A percentile compares a stretch with the other conserved stretches of the same genome.
These are phyloP conservation scores for Colletotrichum trifolii DNA, from an alignment of 2,329 filamentous ascomycete species.

Conservation along the genomic window DNA sequence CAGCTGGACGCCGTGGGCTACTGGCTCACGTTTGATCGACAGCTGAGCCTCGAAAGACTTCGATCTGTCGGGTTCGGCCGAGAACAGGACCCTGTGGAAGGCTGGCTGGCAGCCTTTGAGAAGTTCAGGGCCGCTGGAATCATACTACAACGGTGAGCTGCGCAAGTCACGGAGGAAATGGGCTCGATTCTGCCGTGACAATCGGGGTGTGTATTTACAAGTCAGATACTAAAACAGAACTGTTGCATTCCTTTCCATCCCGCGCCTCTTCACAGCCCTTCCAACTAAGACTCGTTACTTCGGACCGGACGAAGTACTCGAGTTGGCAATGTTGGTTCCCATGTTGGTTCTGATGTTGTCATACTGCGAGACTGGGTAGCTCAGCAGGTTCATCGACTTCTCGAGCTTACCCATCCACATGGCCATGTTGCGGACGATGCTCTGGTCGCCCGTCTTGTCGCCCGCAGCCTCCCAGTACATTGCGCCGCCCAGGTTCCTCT, in stretches of 20 bases:
- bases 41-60: slow-evolving; percentile 55
- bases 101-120: slow-evolving; percentile 56
- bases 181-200: too few species aligned
- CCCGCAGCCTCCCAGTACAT: slow-evolving; percentile 90
- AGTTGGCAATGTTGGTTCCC: neutral
- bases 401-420: slow-evolving; percentile 17
- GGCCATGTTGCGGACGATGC: slow-evolving; percentile 23
- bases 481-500: slow-evolving; percentile 73
- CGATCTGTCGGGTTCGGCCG: slow-evolving; percentile 52
- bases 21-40: slow-evolving; percentile 60
- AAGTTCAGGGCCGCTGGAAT: slow-evolving; percentile 54
- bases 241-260: too few species aligned
- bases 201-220: too few species aligned
- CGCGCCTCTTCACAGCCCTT: neutral
- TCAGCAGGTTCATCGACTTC: slow-evolving; percentile 17
- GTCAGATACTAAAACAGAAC: too few species aligned
- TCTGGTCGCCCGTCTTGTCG: slow-evolving; percentile 67
- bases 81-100: slow-evolving; percentile 49
- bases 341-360: slow-evolving; percentile 25
- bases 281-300: neutral
- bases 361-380: slow-evolving; percentile 24
- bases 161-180: too few species aligned
- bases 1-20: slow-evolving; percentile 57
- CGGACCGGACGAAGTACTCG: neutral
- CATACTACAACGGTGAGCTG: slow-evolving; percentile 42